Conservation (phyloP, 2,329 filamentous ascomycete genomes). For the Aspergillus flavus region DNA sequence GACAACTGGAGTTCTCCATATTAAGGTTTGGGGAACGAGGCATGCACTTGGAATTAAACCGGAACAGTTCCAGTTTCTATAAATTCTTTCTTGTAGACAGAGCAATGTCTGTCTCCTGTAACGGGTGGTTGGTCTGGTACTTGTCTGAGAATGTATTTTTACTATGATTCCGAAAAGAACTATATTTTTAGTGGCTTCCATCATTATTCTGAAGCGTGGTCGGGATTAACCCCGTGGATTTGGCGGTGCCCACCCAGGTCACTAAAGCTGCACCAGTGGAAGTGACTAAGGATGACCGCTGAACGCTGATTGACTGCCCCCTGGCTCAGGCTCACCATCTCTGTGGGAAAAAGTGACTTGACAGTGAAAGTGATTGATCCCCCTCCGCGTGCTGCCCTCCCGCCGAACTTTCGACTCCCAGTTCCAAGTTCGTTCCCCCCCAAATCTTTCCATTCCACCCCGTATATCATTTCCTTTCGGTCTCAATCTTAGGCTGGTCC, state of each 20-base stretch:
- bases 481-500: conserved; percentile 23
- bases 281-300: conserved; percentile 1
- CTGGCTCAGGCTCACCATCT: conserved; percentile 10
- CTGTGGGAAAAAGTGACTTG: background rate
- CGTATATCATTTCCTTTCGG: conserved; percentile 12
- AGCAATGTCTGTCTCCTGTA: background rate
- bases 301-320: conserved; percentile 8
- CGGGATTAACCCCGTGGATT: background rate
- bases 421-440: background rate
- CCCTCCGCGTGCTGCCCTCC: conserved; percentile 7
- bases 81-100: background rate
- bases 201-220: background rate
- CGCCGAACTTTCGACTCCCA: background rate
- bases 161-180: background rate
- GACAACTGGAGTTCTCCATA: background rate
- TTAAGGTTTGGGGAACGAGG: background rate
- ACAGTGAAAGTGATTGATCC: conserved; percentile 1
- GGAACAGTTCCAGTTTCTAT: background rate
- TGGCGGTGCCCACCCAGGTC: background rate
- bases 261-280: background rate
- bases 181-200: background rate
- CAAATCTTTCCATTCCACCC: conserved; percentile 5
- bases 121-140: background rate
- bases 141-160: background rate
- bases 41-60: background rate